Evolutionary conservation across 306 rosid species (phyloP).

Genomic region (Oemleria cerasiformis): DNA sequence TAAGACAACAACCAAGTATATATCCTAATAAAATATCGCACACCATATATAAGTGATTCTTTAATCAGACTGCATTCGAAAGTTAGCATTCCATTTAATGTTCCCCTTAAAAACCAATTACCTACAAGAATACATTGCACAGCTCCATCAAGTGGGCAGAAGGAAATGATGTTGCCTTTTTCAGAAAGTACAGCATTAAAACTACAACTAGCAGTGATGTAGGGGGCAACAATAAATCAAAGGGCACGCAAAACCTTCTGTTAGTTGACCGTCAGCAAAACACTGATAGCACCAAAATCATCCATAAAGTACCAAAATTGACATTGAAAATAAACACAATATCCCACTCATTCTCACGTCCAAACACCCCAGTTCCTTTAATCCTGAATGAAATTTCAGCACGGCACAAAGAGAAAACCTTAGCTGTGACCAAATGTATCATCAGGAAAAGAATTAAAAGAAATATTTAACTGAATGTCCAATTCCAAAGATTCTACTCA

Average conservation of each 20-base stretch:
- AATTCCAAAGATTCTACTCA: background rate
- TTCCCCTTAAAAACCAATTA: background rate
- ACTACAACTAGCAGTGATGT: background rate
- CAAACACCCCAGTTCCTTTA: background rate
- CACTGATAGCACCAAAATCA: background rate
- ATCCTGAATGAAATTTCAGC: background rate
- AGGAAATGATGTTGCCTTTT: slow-evolving; percentile 4
- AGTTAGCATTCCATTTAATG: background rate
- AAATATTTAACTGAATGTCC: background rate
- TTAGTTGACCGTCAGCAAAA: background rate
- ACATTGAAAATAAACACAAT: background rate
- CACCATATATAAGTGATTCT: background rate
- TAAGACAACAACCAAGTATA: background rate
- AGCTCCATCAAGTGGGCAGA: background rate
- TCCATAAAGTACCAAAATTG: background rate
- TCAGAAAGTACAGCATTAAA: background rate
- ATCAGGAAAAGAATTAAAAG: background rate
- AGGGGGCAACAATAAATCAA: background rate
- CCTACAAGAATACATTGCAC: background rate
- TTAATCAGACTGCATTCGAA: background rate
- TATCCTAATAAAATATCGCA: background rate
- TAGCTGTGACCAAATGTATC: background rate
- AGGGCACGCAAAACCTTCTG: background rate
- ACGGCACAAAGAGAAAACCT: background rate
- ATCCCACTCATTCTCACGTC: background rate